phyloP scores from a whole-genome alignment of 2,329 filamentous ascomycete species.

The Dryadomyces sulphureus region DNA sequence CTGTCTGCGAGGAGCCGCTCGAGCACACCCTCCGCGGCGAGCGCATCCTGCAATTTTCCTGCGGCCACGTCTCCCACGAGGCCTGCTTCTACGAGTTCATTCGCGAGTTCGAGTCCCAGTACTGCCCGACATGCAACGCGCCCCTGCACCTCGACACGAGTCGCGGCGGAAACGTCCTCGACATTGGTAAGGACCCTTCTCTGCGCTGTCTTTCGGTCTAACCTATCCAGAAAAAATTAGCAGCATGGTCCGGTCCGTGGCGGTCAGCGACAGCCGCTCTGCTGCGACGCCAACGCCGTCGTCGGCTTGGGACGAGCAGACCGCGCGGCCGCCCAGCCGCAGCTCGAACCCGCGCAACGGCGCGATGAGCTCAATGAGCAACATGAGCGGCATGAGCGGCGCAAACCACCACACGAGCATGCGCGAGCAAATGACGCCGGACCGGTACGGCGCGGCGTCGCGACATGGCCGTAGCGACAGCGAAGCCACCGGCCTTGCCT shows the following conservation, averaged over 20 bases:
- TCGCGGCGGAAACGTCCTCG: constrained; percentile 79
- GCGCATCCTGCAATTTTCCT: constrained; percentile 88
- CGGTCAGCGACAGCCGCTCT: constrained; percentile 47
- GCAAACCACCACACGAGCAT: constrained; percentile 13
- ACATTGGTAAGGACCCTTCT: constrained; percentile 51
- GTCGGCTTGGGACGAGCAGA: constrained; percentile 46
- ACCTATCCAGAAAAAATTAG: constrained; percentile 68
- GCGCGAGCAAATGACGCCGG: constrained; percentile 26
- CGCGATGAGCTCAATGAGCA: constrained; percentile 17
- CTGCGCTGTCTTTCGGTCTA: background rate
- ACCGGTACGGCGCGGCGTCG: constrained; percentile 27
- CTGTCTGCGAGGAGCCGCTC: constrained; percentile 89
- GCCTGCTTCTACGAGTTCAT: constrained; percentile 99
- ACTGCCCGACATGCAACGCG: constrained; percentile 86
- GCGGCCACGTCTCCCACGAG: constrained; percentile 92
- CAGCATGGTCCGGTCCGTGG: constrained; percentile 75
- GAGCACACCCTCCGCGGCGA: constrained; percentile 92
- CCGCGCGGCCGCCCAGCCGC: constrained; percentile 37
- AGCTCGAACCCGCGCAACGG: constrained; percentile 22
- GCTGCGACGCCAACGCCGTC: constrained; percentile 40
- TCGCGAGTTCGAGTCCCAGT: constrained; percentile 82
- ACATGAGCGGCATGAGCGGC: constrained; percentile 21
- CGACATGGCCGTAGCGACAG: constrained; percentile 67
- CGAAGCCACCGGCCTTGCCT: constrained; percentile 56
- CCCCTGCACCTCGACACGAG: constrained; percentile 86